phyloP scores from a whole-genome alignment of 208 protist species.

The Wallacemonas sp. region DNA sequence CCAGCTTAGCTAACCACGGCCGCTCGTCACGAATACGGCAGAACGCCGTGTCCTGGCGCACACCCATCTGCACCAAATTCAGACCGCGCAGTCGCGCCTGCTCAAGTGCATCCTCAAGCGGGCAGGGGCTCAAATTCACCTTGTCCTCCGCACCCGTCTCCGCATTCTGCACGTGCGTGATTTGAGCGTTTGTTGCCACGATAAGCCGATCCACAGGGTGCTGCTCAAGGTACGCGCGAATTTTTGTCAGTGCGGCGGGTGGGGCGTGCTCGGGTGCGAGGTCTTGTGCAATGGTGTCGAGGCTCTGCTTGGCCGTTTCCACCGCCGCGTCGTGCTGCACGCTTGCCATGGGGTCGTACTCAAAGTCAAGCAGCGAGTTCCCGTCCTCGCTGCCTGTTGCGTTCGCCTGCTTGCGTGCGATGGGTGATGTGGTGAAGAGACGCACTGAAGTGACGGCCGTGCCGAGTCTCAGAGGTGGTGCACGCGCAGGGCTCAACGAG shows the following conservation, averaged over 20 bases:
- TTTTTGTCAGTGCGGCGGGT: conserved; percentile 44
- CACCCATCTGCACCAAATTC: conserved; percentile 87
- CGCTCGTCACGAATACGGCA: conserved; percentile 77
- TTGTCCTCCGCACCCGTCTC: conserved; percentile 67
- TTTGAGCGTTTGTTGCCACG: conserved; percentile 53
- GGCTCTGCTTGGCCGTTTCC: conserved; percentile 54
- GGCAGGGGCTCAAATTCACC: conserved; percentile 62
- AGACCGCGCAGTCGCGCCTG: conserved; percentile 56
- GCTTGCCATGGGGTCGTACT: conserved; percentile 80
- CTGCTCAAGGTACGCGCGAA: conserved; percentile 61
- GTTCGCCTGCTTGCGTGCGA: background rate
- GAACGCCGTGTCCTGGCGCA: conserved; percentile 69
- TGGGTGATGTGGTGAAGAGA: background rate
- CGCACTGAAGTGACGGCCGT: background rate
- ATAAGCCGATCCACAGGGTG: conserved; percentile 84
- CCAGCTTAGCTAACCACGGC: conserved; percentile 53
- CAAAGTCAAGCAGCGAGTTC: conserved; percentile 38
- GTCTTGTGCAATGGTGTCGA: conserved; percentile 53
- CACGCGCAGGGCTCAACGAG: too few relatives aligned
- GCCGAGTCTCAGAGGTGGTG: too few relatives aligned
- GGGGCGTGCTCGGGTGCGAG: conserved; percentile 59
- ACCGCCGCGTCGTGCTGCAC: conserved; percentile 78
- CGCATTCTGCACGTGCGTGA: conserved; percentile 84
- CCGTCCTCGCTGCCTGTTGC: background rate
- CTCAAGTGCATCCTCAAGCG: conserved; percentile 67